Evolutionary conservation across 2,329 filamentous ascomycete species (phyloP).

Genomic region (Diaporthe citri): DNA sequence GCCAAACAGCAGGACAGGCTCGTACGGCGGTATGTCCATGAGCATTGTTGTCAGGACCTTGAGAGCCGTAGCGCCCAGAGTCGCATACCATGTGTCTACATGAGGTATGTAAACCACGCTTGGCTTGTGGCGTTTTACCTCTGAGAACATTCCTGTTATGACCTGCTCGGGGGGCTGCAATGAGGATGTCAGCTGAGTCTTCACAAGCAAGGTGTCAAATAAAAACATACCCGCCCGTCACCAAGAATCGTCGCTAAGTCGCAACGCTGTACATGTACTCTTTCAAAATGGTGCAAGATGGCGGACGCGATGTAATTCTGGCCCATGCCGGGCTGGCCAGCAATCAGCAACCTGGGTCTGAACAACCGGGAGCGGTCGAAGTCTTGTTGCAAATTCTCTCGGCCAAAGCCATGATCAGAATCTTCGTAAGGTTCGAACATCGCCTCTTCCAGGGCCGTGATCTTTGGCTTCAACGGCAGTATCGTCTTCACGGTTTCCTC

Average conservation of each 20-base stretch:
- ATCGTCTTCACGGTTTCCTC: slow-evolving; percentile 78
- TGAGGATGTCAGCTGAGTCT: slow-evolving; percentile 46
- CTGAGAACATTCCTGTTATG: slow-evolving; percentile 89
- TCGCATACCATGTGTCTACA: slow-evolving; percentile 86
- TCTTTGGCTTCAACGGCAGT: slow-evolving; percentile 86
- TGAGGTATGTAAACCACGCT: slow-evolving; percentile 96
- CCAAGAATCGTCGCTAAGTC: slow-evolving; percentile 89
- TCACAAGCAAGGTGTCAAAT: not conserved
- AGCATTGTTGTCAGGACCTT: slow-evolving; percentile 88
- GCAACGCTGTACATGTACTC: slow-evolving; percentile 93
- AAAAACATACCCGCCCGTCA: slow-evolving; percentile 77
- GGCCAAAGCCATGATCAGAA: slow-evolving; percentile 84
- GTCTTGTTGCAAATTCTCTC: slow-evolving; percentile 80
- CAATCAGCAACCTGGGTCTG: slow-evolving; percentile 86
- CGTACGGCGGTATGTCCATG: slow-evolving; percentile 85
- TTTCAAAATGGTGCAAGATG: slow-evolving; percentile 90
- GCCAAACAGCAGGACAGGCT: slow-evolving; percentile 90
- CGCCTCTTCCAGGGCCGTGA: slow-evolving; percentile 92
- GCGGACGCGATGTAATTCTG: slow-evolving; percentile 90
- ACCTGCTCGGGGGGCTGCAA: slow-evolving; percentile 82
- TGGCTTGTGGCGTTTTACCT: slow-evolving; percentile 93
- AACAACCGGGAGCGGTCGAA: slow-evolving; percentile 93
- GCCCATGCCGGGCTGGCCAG: slow-evolving; percentile 89
- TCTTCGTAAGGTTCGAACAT: slow-evolving; percentile 90
- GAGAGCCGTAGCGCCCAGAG: slow-evolving; percentile 73